Evolutionary conservation across 2,329 filamentous ascomycete species (phyloP).

Genomic region (Colletotrichum liriopes): DNA sequence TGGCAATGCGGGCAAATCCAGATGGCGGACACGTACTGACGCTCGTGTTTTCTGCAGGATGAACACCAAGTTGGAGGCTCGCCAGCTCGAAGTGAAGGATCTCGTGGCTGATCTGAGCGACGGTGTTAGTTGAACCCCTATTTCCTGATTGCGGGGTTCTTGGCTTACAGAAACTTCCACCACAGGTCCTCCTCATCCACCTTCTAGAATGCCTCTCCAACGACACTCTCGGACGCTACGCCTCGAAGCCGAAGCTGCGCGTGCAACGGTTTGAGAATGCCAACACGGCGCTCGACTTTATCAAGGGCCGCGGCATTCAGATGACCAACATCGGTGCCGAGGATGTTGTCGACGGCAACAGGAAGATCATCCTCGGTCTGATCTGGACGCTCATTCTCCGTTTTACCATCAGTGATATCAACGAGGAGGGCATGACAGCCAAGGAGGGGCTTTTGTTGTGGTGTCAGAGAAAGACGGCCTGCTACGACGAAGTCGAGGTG

Average conservation of each 20-base stretch:
- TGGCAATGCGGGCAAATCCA: background rate
- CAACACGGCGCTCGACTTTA: constrained; percentile 94
- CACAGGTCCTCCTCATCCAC: constrained; percentile 92
- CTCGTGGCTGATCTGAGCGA: constrained; percentile 92
- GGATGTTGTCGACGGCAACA: constrained; percentile 97
- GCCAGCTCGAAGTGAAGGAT: constrained; percentile 86
- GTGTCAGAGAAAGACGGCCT: constrained; percentile 99
- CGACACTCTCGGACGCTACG: constrained; percentile 96
- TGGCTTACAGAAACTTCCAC: constrained; percentile 43
- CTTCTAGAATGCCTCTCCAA: constrained; percentile 95
- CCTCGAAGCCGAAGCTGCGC: constrained; percentile 93
- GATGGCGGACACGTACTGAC: constrained; percentile 35
- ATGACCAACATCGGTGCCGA: constrained; percentile 99
- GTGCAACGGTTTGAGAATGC: constrained; percentile 99
- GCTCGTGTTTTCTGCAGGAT: constrained; percentile 71
- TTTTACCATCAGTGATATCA: constrained; percentile 99
- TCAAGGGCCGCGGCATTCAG: constrained; percentile 91
- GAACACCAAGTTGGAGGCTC: constrained; percentile 91
- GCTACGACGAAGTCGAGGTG: constrained; percentile 97
- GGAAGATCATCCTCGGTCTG: constrained; percentile 95
- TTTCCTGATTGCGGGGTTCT: constrained; percentile 31
- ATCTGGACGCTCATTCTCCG: constrained; percentile 99
- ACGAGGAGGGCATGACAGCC: constrained; percentile 96
- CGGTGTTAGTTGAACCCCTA: constrained; percentile 76
- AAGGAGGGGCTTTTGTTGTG: constrained; percentile 95